These are phyloP conservation scores for Pseudocohnilembus persalinus DNA, from an alignment of 169 alveolate species.

Conservation along the genomic window DNA sequence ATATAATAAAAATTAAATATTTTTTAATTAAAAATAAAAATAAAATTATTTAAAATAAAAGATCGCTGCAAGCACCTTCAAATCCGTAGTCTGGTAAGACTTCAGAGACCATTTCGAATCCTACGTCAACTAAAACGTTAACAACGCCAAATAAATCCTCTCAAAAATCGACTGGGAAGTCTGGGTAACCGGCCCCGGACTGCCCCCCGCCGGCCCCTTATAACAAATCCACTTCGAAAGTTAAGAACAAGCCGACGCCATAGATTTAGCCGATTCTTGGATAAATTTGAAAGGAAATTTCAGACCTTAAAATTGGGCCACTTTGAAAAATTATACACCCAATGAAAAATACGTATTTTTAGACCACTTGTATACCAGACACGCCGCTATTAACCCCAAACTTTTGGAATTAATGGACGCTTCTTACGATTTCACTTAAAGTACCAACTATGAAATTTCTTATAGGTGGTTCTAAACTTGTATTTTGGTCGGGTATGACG, in stretches of 20 bases:
- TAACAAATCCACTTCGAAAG: constrained; percentile 6
- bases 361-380: constrained; percentile 8
- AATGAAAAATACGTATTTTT: constrained; percentile 32
- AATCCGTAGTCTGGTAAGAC: constrained; percentile 25
- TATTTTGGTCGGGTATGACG: constrained; percentile 6
- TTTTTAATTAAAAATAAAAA: too few relatives aligned
- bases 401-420: constrained; percentile 16
- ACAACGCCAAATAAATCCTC: background rate
- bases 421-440: constrained; percentile 14
- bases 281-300: background rate
- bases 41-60: constrained; percentile 14
- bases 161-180: constrained; percentile 45
- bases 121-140: constrained; percentile 11
- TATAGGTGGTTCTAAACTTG: constrained; percentile 41
- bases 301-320: background rate
- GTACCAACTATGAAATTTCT: constrained; percentile 34
- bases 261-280: constrained; percentile 11
- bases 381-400: background rate
- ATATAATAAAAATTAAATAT: too few relatives aligned
- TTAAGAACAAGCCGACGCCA: background rate
- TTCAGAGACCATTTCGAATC: constrained; percentile 40
- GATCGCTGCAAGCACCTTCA: constrained; percentile 28
- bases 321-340: constrained; percentile 33
- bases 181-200: constrained; percentile 53
- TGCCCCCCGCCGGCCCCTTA: constrained; percentile 47